phyloP scores from a whole-genome alignment of 306 rosid genomes.

The Herpetospermum pedunculosum region DNA sequence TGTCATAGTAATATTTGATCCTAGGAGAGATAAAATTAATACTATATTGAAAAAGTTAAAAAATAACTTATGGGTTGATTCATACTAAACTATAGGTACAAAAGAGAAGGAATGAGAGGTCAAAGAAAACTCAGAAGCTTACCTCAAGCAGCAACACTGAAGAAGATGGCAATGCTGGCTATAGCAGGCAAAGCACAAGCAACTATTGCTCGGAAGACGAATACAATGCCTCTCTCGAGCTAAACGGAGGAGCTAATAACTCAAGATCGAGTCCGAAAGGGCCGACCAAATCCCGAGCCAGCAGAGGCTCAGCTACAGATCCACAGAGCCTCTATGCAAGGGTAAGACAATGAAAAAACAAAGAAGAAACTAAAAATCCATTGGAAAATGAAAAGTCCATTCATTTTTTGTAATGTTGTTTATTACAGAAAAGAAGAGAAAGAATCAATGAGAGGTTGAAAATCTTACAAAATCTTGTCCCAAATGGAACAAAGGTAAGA shows the following conservation, averaged over 20 bases:
- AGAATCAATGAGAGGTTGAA: conserved; percentile 83
- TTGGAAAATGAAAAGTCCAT: neutral
- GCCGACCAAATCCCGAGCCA: conserved; percentile 35
- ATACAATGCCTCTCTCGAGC: conserved; percentile 35
- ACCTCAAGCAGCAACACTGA: conserved; percentile 28
- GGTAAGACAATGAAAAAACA: conserved; percentile 17
- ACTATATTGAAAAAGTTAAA: too few relatives aligned
- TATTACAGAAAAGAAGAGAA: conserved; percentile 84
- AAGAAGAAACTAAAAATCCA: neutral
- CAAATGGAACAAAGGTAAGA: conserved; percentile 85
- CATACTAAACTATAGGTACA: conserved; percentile 18
- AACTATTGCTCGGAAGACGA: conserved; percentile 63
- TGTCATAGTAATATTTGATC: too few relatives aligned
- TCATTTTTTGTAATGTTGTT: neutral
- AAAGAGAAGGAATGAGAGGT: conserved; percentile 23
- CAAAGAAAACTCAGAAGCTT: conserved; percentile 37
- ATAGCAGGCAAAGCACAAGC: conserved; percentile 40
- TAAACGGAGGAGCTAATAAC: conserved; percentile 16
- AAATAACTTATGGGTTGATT: too few relatives aligned
- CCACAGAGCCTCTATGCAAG: conserved; percentile 84
- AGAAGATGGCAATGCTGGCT: conserved; percentile 23
- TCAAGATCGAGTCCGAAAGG: conserved; percentile 28
- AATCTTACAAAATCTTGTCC: conserved; percentile 70
- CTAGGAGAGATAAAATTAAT: too few relatives aligned
- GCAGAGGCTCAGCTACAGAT: conserved; percentile 59